Base-by-base conservation (phyloP, 352 stramenopile species). In the Thraustochytrium striatum region DNA sequence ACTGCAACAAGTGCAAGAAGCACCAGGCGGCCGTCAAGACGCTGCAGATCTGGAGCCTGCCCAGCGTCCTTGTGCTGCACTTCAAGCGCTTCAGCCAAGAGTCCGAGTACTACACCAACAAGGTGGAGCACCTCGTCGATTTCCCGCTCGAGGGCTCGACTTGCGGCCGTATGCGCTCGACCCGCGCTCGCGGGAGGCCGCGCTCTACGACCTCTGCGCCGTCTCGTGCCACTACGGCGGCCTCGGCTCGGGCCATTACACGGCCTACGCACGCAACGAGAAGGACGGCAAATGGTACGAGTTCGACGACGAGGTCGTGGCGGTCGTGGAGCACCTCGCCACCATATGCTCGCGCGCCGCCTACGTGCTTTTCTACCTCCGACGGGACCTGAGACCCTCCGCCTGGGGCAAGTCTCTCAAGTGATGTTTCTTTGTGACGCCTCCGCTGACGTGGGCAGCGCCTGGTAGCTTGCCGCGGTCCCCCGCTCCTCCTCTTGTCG, bases 211-310 rank as follows among this genome's bases (percentile, higher is more conserved):
- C 84, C 86, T 98, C 3, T 99, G 94, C 81, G 95, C 95, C 1
- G 93, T 99, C n/a, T 97, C 92, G 0, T 93, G 99, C 83, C 96
- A 99, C 83, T 92, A 91, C 9, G 96, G 95, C 32, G 89, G 92
- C 39, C 87, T 98, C 3, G 91, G 94, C 41, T 89, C 89, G 21
- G 93, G 94, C 7, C 62, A 97, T 72, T 90, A 90, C 75, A 89
- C 85, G 21, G 85, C 86, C 19, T 82, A 69, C 28, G 83, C 68
- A 16, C 57, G 91, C 81, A 96, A 96, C 81, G 87, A 88, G 1
- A 81, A 87, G 13, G 90, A 89, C 68, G 62, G 87, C 16, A 73
- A 82, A 33, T 97, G 92, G 92, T 94, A 94, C 70, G 88, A 87
- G 62, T 95, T 93, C 80, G 94, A 96, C 57, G 91, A 96, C 80